Conservation (phyloP, 805 yeast species). For the Jamesozyma lodderae region DNA sequence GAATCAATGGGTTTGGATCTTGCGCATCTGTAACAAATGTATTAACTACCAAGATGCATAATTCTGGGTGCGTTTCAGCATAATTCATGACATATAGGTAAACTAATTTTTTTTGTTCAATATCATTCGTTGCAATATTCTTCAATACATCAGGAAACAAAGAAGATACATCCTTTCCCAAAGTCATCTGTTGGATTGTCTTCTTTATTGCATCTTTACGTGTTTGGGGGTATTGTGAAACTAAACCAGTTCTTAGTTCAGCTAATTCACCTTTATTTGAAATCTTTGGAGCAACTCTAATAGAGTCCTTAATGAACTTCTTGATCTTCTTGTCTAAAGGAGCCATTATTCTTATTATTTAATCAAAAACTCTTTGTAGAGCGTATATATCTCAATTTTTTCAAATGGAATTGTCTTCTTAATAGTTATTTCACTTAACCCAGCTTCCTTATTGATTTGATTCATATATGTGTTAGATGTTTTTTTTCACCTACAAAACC, state of each 20-base stretch:
- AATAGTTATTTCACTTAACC: no score
- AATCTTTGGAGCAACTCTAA: slow-evolving; percentile 32
- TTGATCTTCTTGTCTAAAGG: slow-evolving; percentile 31
- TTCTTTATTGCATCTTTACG: slow-evolving; percentile 94
- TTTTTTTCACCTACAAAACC: no score
- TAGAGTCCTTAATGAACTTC: slow-evolving; percentile 29
- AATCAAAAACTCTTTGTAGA: no score
- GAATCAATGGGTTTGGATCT: slow-evolving; percentile 91
- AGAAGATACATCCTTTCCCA: slow-evolving; percentile 92
- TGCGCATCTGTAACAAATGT: slow-evolving; percentile 92
- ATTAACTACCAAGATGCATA: slow-evolving; percentile 91
- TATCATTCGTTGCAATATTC: slow-evolving; percentile 92
- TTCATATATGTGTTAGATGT: no score
- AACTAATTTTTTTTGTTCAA: slow-evolving; percentile 93
- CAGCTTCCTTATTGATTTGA: no score
- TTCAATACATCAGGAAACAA: slow-evolving; percentile 93
- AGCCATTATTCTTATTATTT: slow-evolving; percentile 18
- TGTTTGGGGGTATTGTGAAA: slow-evolving; percentile 89
- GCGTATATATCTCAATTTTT: no score
- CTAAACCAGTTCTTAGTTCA: slow-evolving; percentile 83
- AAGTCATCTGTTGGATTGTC: slow-evolving; percentile 96
- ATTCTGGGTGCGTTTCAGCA: slow-evolving; percentile 92
- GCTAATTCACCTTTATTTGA: slow-evolving; percentile 63
- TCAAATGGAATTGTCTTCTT: no score
- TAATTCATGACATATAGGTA: slow-evolving; percentile 93